Percentiles rank a stretch among this genome's conserved stretches.
phyloP scores from a whole-genome alignment of 768 basidiomycete species.

The Amanita rimosa region DNA sequence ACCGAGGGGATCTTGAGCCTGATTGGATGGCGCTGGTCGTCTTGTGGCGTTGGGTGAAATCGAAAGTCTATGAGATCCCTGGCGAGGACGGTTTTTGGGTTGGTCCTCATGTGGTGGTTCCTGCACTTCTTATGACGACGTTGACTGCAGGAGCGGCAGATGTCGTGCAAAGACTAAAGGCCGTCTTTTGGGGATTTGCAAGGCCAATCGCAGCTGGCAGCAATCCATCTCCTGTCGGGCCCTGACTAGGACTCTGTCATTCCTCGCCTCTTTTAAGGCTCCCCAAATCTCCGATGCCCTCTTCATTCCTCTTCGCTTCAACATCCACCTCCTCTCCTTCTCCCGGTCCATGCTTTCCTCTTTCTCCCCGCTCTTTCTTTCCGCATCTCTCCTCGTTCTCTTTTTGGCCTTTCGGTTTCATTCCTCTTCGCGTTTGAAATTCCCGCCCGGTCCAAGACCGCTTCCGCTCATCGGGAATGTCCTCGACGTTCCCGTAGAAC shows the following conservation, averaged over 20 bases:
- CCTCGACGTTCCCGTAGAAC: conserved; percentile 28
- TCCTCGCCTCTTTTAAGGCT: conserved; percentile 4
- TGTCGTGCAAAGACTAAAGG: background rate
- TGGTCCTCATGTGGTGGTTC: background rate
- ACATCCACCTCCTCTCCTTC: background rate
- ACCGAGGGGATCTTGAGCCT: background rate
- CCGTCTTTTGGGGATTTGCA: conserved; percentile 7
- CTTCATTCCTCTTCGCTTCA: background rate
- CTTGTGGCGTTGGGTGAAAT: background rate
- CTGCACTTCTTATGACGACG: background rate
- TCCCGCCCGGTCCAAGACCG: conserved; percentile 37
- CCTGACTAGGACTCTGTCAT: too few relatives aligned
- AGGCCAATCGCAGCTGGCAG: background rate
- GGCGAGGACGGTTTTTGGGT: background rate
- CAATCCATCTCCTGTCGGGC: too few relatives aligned
- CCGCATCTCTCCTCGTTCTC: conserved; percentile 7
- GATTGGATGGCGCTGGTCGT: background rate
- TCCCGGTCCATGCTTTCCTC: conserved; percentile 1
- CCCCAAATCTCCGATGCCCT: conserved; percentile 6
- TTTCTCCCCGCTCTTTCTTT: conserved; percentile 8
- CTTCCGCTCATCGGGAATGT: conserved; percentile 37
- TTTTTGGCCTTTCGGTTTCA: conserved; percentile 16
- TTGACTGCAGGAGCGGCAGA: background rate
- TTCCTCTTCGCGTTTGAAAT: conserved; percentile 14
- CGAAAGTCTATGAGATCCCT: background rate